A percentile compares a stretch with the other conserved stretches of the same genome.
Evolutionary conservation across 1,139 yeast species (phyloP).

Genomic region (Suhomyces kunorum): DNA sequence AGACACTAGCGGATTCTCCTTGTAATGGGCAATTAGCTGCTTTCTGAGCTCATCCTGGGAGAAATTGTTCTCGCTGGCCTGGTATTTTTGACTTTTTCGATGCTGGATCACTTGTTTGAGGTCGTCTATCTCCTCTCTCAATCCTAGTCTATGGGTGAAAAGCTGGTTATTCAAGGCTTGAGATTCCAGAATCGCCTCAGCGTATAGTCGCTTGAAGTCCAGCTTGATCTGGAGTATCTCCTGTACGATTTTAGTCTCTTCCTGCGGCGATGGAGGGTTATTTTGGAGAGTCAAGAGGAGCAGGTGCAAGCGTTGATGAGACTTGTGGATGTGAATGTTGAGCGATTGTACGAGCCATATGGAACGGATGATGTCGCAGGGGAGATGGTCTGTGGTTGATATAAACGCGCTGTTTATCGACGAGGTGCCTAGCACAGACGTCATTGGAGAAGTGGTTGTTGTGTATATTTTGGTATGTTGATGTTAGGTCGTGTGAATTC

Average conservation of each 20-base stretch:
- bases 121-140: conserved; percentile 35
- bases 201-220: conserved; percentile 18
- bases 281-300: conserved; percentile 10
- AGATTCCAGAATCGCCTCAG: conserved; percentile 40
- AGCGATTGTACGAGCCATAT: conserved; percentile 48
- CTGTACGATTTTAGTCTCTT: conserved; percentile 11
- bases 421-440: conserved; percentile 18
- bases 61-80: conserved; percentile 14
- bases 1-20: conserved; percentile 38
- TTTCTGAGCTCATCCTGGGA: conserved; percentile 28
- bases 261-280: conserved; percentile 2
- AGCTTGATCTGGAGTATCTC: conserved; percentile 17
- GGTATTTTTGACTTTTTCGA: conserved; percentile 13
- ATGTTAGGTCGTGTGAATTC: conserved; percentile 5
- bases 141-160: conserved; percentile 31
- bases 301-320: conserved; percentile 12
- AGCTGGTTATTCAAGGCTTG: conserved; percentile 38
- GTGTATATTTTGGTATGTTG: background rate
- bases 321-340: conserved; percentile 32
- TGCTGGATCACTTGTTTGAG: conserved; percentile 23
- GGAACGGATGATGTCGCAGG: conserved; percentile 48
- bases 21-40: conserved; percentile 39
- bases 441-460: background rate
- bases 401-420: conserved; percentile 42
- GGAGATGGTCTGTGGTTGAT: conserved; percentile 48